phyloP scores from a whole-genome alignment of 1,284 basidiomycete genomes.

The Heterobasidion occidentale region DNA sequence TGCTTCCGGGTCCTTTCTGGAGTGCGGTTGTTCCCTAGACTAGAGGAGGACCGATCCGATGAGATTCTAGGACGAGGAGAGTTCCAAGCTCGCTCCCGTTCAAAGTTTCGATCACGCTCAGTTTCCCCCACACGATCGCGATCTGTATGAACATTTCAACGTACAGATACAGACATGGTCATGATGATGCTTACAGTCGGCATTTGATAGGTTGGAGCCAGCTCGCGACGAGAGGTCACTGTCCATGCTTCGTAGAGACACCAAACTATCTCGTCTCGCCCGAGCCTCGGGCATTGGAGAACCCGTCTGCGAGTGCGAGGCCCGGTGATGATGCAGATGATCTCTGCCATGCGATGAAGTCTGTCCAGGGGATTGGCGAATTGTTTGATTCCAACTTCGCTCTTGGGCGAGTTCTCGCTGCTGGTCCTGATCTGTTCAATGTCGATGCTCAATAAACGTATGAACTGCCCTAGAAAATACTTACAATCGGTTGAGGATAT shows the following conservation, averaged over 20 bases:
- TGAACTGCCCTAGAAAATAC: not conserved
- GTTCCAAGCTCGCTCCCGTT: constrained; percentile 52
- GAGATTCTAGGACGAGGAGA: constrained; percentile 15
- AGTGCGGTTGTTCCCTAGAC: constrained; percentile 11
- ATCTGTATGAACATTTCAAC: constrained; percentile 22
- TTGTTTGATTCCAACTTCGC: not conserved
- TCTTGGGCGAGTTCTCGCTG: not conserved
- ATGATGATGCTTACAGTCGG: constrained; percentile 27
- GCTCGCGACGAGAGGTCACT: constrained; percentile 8
- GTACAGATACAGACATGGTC: not conserved
- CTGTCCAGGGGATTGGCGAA: not conserved
- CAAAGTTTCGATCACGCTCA: constrained; percentile 32
- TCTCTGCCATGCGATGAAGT: constrained; percentile 7
- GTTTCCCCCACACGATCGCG: constrained; percentile 33
- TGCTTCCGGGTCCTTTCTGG: constrained; percentile 18
- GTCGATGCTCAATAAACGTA: not conserved
- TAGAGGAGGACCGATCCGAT: not conserved
- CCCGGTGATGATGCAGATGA: constrained; percentile 12
- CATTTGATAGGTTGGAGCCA: constrained; percentile 14
- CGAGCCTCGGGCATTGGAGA: constrained; percentile 10
- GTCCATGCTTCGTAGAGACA: constrained; percentile 5
- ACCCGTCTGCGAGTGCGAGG: constrained; percentile 11
- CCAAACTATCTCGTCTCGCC: constrained; percentile 5
- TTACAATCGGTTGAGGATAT: constrained; percentile 12
- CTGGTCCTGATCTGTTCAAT: too few species aligned